Base-by-base conservation (phyloP, 2,329 filamentous ascomycete species). In the Ophiostoma perfectum region DNA sequence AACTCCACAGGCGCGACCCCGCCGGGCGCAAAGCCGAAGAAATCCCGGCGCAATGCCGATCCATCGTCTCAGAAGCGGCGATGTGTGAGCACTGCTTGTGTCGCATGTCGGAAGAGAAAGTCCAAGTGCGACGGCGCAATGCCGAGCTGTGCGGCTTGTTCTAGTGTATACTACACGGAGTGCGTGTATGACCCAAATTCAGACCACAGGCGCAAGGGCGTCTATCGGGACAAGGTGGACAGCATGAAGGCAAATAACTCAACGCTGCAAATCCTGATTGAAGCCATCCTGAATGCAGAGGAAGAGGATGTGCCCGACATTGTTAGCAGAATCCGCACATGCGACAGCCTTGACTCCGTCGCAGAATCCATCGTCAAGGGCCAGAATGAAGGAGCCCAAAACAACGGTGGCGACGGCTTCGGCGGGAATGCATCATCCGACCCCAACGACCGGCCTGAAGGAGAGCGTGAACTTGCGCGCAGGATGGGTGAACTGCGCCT, bases 171-270 rank as follows among this genome's bases (percentile, higher is more conserved):
- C 76, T 86, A 88, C 70, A 95, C 91, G 70, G 88, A 91, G 80
- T 97, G 95, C 77, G 84, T 97, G 72, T 98, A 98, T 82, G 94
- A 98, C 76, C 94, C 93, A 3, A 96, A 93, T 76, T 97, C 93
- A 69, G 95, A 99, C 77, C 93, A 97, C 77, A 90, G 95, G 65
- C 89, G 95, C 66, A 98, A 98, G 78, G 95, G 95, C 70, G 95
- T 98, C 65, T 98, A 98, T 78, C 93, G 94, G 75, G 93, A 97
- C 78, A 95, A 97, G 78, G 87, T 90, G 38, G 93, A 97, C 77
- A 92, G 87, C 75, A 84, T 94, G 77, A 96, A 96, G 80, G 93
- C 93, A 36, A 88, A 88, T 71, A 92, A 89, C 75, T 91, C 92
- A 47, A 98, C 94, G 0, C 81, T 98, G 68, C 92, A 97, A 77